These are phyloP conservation scores for Mallotus nudiflorus DNA, from an alignment of 345 rosid genomes.

Conservation along the genomic window DNA sequence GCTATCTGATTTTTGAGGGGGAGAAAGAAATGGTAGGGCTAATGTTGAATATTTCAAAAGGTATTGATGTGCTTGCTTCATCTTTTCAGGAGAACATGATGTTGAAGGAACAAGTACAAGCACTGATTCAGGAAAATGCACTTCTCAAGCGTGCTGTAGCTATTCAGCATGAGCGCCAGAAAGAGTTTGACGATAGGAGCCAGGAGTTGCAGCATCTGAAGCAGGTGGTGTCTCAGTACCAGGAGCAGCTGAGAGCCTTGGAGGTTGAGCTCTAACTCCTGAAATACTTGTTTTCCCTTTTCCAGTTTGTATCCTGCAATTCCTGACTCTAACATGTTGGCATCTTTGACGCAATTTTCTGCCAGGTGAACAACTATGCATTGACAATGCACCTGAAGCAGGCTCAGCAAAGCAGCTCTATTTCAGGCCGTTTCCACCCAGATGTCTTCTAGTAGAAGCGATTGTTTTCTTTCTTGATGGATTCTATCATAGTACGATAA, in stretches of 20 bases:
- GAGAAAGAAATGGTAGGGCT: neutral
- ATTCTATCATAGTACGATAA: neutral
- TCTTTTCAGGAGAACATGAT: slow-evolving; percentile 53
- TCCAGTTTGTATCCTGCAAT: neutral
- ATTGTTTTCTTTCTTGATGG: no score
- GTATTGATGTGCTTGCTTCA: neutral
- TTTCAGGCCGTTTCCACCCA: slow-evolving; percentile 71
- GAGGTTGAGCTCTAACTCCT: slow-evolving; percentile 47
- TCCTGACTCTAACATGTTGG: neutral
- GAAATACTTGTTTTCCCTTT: neutral
- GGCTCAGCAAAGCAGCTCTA: slow-evolving; percentile 40
- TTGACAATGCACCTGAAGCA: slow-evolving; percentile 59
- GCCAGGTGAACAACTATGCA: slow-evolving; percentile 70
- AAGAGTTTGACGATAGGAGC: slow-evolving; percentile 53
- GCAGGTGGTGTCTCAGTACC: slow-evolving; percentile 73
- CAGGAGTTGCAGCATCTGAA: slow-evolving; percentile 74
- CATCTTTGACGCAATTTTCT: neutral
- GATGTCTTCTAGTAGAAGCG: slow-evolving; percentile 58
- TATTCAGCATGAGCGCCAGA: slow-evolving; percentile 83
- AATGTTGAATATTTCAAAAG: neutral
- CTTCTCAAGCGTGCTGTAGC: slow-evolving; percentile 77
- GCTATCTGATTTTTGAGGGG: neutral
- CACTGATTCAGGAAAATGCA: slow-evolving; percentile 64
- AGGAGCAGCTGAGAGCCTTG: slow-evolving; percentile 77
- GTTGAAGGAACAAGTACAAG: slow-evolving; percentile 72